Conservation (phyloP, 176 grass and related monocot species). For the Triticum dicoccoides region DNA sequence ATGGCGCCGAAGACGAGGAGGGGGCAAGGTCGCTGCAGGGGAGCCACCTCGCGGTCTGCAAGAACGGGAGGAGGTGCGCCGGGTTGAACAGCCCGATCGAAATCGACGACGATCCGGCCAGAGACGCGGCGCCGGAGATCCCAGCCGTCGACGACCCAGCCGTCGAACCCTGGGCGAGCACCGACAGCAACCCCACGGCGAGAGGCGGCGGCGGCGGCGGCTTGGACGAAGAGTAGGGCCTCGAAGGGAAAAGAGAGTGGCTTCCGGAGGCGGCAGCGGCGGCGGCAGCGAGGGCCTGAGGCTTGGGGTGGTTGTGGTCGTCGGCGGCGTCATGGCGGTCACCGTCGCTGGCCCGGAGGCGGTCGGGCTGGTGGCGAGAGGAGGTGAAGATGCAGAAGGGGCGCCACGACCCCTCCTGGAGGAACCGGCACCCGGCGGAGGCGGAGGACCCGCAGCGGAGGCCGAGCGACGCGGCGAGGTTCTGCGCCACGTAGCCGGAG, state of each 20-base stretch:
- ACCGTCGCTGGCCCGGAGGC: slow-evolving; percentile 7
- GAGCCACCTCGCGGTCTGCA: slow-evolving; percentile 80
- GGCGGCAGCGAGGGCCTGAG: background rate
- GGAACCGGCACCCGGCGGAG: slow-evolving; percentile 33
- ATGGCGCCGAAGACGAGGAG: slow-evolving; percentile 19
- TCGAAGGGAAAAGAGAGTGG: slow-evolving; percentile 35
- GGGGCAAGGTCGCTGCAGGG: slow-evolving; percentile 76
- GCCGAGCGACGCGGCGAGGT: slow-evolving; percentile 41
- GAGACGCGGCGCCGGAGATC: slow-evolving; percentile 22
- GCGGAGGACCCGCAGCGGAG: slow-evolving; percentile 39
- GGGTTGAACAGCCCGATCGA: slow-evolving; percentile 71
- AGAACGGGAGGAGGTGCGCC: slow-evolving; percentile 69
- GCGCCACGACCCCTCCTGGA: slow-evolving; percentile 53
- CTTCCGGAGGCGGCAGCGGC: background rate
- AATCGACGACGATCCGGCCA: slow-evolving; percentile 58
- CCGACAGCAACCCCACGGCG: slow-evolving; percentile 54
- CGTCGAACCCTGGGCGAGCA: slow-evolving; percentile 40
- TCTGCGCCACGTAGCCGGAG: slow-evolving; percentile 85
- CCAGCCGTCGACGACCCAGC: slow-evolving; percentile 22
- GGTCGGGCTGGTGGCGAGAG: slow-evolving; percentile 34
- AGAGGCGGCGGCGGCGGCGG: slow-evolving; percentile 35
- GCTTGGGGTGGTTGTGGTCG: slow-evolving; percentile 42
- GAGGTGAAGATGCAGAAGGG: slow-evolving; percentile 63
- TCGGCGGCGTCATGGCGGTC: slow-evolving; percentile 15
- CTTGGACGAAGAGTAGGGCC: slow-evolving; percentile 46